A percentile compares a stretch with the other conserved stretches of the same genome.
These are phyloP conservation scores for Asclepias syriaca DNA, from an alignment of 257 asterid species.

Conservation along the genomic window DNA sequence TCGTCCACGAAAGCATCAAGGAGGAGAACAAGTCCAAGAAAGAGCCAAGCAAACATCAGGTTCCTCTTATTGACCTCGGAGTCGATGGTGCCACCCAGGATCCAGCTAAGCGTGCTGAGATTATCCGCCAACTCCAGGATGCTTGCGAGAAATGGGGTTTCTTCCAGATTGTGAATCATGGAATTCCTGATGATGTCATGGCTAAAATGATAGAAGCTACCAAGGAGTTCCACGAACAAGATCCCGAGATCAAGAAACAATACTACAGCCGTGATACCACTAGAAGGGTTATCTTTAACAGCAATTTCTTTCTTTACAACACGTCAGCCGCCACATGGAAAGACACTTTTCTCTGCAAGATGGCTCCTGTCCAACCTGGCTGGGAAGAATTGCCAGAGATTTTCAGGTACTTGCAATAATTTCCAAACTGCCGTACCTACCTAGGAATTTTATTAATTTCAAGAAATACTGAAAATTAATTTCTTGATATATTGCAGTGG, in stretches of 20 bases:
- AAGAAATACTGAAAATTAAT: no score
- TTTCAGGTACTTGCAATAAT: no score
- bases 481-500: not conserved
- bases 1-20: constrained; percentile 8
- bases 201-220: constrained; percentile 5
- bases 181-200: constrained; percentile 10
- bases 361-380: constrained; percentile 7
- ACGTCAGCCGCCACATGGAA: constrained; percentile 12
- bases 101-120: constrained; percentile 3
- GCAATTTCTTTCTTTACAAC: constrained; percentile 7
- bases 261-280: constrained; percentile 7
- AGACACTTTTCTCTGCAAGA: constrained; percentile 5
- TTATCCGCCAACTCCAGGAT: constrained; percentile 4
- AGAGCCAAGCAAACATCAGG: not conserved
- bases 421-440: no score
- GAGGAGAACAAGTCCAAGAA: not conserved
- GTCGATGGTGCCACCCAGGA: not conserved
- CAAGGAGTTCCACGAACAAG: constrained; percentile 13
- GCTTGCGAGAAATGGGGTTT: constrained; percentile 22
- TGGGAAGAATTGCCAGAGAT: no score
- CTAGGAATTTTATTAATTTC: no score
- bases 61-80: constrained; percentile 5
- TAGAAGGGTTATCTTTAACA: not conserved
- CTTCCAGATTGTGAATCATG: constrained; percentile 20
- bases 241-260: constrained; percentile 12